These are phyloP conservation scores for Pythium pyrilobum DNA, from an alignment of 352 stramenopile species.

Conservation along the genomic window DNA sequence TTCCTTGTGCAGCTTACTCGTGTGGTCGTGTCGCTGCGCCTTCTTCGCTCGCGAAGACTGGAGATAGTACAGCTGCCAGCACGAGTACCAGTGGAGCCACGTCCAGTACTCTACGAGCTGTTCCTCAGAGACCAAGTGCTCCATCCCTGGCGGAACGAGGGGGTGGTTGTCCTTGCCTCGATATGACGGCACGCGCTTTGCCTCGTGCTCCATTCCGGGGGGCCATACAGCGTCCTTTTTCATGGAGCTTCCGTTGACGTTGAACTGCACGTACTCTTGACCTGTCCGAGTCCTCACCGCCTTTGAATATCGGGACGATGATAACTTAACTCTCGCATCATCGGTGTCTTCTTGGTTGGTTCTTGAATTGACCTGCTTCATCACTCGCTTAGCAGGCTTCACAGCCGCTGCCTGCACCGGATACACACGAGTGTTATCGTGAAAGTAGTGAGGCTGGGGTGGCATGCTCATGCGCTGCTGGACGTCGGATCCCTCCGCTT, in stretches of 20 bases:
- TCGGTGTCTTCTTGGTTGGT: too few species aligned
- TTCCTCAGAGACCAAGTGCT: slow-evolving; percentile 45
- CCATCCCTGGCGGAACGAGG: slow-evolving; percentile 39
- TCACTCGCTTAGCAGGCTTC: too few species aligned
- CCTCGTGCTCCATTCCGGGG: slow-evolving; percentile 40
- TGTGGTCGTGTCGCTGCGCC: neutral
- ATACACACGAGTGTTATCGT: too few species aligned
- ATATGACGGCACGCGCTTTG: slow-evolving; percentile 18
- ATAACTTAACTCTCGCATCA: too few species aligned
- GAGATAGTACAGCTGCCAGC: slow-evolving; percentile 61
- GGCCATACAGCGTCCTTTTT: slow-evolving; percentile 29
- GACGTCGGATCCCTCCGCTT: too few species aligned
- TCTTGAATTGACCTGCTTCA: too few species aligned
- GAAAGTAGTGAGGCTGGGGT: too few species aligned
- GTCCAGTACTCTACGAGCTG: slow-evolving; percentile 57
- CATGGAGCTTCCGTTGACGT: neutral
- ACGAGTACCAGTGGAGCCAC: slow-evolving; percentile 67
- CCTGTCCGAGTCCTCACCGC: too few species aligned
- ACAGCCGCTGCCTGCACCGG: too few species aligned
- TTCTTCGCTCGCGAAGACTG: slow-evolving; percentile 20
- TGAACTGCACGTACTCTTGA: too few species aligned
- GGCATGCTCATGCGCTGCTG: too few species aligned
- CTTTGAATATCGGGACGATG: too few species aligned
- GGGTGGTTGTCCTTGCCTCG: slow-evolving; percentile 22
- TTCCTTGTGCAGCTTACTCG: neutral